Evolutionary conservation across 2,329 filamentous ascomycete species (phyloP), one percentile per base, ranked within the genome.

Genomic region (Colletotrichum higginsianum): DNA sequence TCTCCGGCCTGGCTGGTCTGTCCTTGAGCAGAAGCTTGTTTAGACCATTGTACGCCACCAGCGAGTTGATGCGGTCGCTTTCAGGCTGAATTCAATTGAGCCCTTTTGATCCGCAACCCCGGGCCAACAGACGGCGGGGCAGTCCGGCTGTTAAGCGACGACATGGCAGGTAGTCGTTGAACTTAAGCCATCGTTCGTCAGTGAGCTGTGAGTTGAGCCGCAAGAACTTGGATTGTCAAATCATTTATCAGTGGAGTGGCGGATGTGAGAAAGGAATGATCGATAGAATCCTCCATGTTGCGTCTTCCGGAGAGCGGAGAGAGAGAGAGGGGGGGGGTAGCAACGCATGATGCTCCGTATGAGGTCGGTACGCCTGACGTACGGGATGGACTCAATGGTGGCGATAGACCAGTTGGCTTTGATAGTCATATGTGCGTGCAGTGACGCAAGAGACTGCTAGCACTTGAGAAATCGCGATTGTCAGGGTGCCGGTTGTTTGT

Each of bases 71-170:
- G 44, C 21, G 53, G 13, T 58, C 5, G 30, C 46, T 47, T 56
- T 72, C 55, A 70, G 66, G 47, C 70, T 72, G 61, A 72, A 61
- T 70, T 38, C 38, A 38, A 30, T n/a, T 35, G 30, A 50, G 35
- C 21, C 4, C 21, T 52, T 15, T 35, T 65, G 56, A 40, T 56
- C 60, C 38, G 60, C 26, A 11, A 44, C 53, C 46, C 67, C 47
- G 47, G 62, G 21, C 53, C 40, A 21, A 35, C 23, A n/a, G 55
- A 18, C 23, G n/a, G 40, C n/a, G 30, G 5, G 11, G 12, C 18
- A 53, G 50, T 18, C 38, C 47, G 23, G 23, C 49, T 16, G 44
- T 26, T 18, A 23, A 15, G 58, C 16, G 9, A 18, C 21, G 21
- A 40, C n/a, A 50, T 50, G 18, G 12, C 16, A 18, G 21, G 4